These are phyloP conservation scores for Russula olivacea DNA, from an alignment of 768 basidiomycete genomes.

Conservation along the genomic window DNA sequence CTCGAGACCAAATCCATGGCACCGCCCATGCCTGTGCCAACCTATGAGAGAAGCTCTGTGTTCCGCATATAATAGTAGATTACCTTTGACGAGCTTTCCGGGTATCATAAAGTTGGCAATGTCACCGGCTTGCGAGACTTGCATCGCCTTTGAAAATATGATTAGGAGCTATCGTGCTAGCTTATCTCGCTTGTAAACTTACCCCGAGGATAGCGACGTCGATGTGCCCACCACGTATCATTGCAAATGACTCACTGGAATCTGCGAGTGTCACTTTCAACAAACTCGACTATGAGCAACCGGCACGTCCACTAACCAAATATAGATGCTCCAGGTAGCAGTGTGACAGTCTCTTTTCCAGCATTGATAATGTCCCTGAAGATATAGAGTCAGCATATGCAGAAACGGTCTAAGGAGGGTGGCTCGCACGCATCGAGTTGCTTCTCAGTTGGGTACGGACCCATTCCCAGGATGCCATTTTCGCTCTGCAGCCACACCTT, in stretches of 20 bases:
- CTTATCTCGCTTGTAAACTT: conserved; percentile 31
- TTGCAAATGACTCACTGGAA: conserved; percentile 90
- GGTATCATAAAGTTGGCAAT: conserved; percentile 99
- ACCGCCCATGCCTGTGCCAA: conserved; percentile 73
- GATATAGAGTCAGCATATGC: background rate
- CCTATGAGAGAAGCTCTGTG: background rate
- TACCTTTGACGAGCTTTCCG: conserved; percentile 83
- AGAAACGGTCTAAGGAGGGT: background rate
- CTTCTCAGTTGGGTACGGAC: conserved; percentile 79
- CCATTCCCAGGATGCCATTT: conserved; percentile 86
- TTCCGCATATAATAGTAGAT: background rate
- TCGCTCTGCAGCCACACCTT: conserved; percentile 89
- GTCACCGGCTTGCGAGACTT: conserved; percentile 89
- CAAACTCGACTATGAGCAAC: background rate
- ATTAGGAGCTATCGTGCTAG: conserved; percentile 7
- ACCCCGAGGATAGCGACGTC: conserved; percentile 92
- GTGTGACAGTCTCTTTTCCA: conserved; percentile 90
- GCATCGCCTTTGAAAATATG: conserved; percentile 64
- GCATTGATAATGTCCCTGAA: conserved; percentile 86
- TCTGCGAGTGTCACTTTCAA: conserved; percentile 39
- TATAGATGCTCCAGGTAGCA: conserved; percentile 84
- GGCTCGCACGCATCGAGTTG: conserved; percentile 69
- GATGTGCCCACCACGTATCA: conserved; percentile 97
- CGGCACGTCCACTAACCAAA: conserved; percentile 54
- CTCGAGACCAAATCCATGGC: conserved; percentile 97